phyloP scores from a whole-genome alignment of 2,329 filamentous ascomycete species.

The Fusarium papillatum region DNA sequence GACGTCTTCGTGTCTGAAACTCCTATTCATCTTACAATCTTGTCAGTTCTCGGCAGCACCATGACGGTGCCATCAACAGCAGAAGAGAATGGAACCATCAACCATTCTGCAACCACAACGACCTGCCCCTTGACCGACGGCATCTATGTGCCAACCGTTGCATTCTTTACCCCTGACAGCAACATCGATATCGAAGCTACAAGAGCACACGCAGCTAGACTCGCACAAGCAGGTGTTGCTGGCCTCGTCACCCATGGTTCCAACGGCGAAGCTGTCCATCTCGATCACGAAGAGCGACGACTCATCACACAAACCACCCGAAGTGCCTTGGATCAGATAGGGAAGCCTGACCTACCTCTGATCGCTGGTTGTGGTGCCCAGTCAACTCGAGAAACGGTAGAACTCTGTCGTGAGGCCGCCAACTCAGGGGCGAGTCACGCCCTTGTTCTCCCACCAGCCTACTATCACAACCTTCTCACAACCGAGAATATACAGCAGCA shows the following conservation, averaged over 20 bases:
- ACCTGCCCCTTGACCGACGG: constrained; percentile 48
- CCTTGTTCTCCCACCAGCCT: constrained; percentile 77
- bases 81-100: not conserved
- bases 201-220: constrained; percentile 66
- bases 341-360: constrained; percentile 68
- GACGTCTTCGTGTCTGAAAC: not conserved
- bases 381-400: constrained; percentile 76
- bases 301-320: constrained; percentile 73
- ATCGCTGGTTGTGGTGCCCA: constrained; percentile 80
- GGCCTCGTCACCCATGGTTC: constrained; percentile 79
- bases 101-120: not conserved
- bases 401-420: constrained; percentile 74
- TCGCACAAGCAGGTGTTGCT: constrained; percentile 73
- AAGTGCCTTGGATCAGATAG: constrained; percentile 69
- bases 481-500: constrained; percentile 69
- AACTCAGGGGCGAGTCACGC: constrained; percentile 75
- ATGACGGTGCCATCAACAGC: constrained; percentile 20
- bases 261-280: constrained; percentile 81
- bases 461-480: constrained; percentile 74
- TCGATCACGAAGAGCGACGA: constrained; percentile 75
- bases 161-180: constrained; percentile 70
- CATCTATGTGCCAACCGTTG: constrained; percentile 74
- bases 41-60: not conserved
- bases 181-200: constrained; percentile 67
- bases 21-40: not conserved